A percentile compares a stretch with the other conserved stretches of the same genome.
Conservation (phyloP, 345 rosid genomes). For the Euphorbia tirucalli region DNA sequence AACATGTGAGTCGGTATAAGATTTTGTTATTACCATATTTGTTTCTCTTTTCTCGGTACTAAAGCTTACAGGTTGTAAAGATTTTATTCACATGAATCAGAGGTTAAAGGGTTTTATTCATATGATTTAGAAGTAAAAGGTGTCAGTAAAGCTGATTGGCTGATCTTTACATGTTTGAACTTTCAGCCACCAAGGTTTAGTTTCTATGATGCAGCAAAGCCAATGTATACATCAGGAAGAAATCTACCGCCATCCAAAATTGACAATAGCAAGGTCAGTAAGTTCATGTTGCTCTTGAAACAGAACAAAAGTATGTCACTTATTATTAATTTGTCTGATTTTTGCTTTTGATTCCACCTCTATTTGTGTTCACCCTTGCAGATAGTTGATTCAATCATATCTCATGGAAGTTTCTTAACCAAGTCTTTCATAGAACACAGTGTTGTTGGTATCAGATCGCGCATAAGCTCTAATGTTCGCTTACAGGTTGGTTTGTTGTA, state of each 20-base stretch:
- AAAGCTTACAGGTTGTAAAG: no score
- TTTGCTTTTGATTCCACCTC: background rate
- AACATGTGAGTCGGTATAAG: slow-evolving; percentile 78
- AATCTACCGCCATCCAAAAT: slow-evolving; percentile 83
- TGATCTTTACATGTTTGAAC: slow-evolving; percentile 19
- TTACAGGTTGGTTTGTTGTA: slow-evolving; percentile 51
- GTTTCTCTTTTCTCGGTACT: no score
- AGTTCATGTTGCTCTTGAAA: no score
- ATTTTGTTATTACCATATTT: no score
- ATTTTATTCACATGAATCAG: no score
- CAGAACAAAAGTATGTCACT: no score
- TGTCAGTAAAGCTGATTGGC: background rate
- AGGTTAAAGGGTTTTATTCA: no score
- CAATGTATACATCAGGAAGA: slow-evolving; percentile 90
- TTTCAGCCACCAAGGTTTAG: slow-evolving; percentile 84
- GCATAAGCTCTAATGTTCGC: slow-evolving; percentile 68
- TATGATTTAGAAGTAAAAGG: background rate
- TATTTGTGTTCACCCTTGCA: slow-evolving; percentile 24
- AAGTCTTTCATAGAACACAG: slow-evolving; percentile 78
- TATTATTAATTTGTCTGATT: background rate
- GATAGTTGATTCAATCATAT: slow-evolving; percentile 80
- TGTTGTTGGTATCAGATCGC: slow-evolving; percentile 86
- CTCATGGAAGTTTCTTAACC: slow-evolving; percentile 85
- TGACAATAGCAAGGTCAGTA: slow-evolving; percentile 67
- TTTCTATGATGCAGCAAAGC: slow-evolving; percentile 88